Base-by-base conservation (phyloP, 1,139 yeast genomes). In the Yamadazyma pseudoaaseri region DNA sequence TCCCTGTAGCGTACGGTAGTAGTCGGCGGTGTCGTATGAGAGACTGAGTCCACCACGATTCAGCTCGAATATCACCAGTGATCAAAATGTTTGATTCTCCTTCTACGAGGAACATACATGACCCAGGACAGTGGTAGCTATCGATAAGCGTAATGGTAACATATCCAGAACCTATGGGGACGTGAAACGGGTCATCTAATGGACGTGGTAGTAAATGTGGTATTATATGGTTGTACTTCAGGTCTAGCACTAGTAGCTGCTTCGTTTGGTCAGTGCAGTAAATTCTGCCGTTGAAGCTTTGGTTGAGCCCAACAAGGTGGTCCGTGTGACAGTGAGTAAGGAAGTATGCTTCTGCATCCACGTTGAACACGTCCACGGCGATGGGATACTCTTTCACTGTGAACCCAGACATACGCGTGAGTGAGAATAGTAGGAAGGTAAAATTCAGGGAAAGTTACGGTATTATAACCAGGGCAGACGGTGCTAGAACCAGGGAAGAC, bases 51-150 rank as follows among this genome's bases (percentile, higher is more conserved):
- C 79, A 77, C 77, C 80, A 74, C 0, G 46, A 30, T 44, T 79
- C 86, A 1, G 81, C 81, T 22, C 84, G 57, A 7, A 77, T 40
- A 45, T 80, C 86, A 2, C 86, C 86, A 0, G 85, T 79, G 13
- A 68, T 58, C 4, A 79, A 52, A 1, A 78, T 70, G 0, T 73
- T 51, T 10, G 44, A 50, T 1, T 31, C 27, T 3, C 59, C 51
- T 43, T 77, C 76, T 1, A 80, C 42, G 25, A 79, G 58, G 38
- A 75, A 70, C 81, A 79, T 76, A 4, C 65, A 61, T 3, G 83
- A 65, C 2, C 86, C 86, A 4, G 83, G 80, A 45, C 86, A 80
- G 45, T 80, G 86, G 44, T 79, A 70, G 0, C 79, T 60, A 6
- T 66, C 59, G 3, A 70, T 56, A 32, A 62, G 39, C 0, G 66